Conservation (phyloP, 352 stramenopile species). For the Globisporangium rhizosaccharum region DNA sequence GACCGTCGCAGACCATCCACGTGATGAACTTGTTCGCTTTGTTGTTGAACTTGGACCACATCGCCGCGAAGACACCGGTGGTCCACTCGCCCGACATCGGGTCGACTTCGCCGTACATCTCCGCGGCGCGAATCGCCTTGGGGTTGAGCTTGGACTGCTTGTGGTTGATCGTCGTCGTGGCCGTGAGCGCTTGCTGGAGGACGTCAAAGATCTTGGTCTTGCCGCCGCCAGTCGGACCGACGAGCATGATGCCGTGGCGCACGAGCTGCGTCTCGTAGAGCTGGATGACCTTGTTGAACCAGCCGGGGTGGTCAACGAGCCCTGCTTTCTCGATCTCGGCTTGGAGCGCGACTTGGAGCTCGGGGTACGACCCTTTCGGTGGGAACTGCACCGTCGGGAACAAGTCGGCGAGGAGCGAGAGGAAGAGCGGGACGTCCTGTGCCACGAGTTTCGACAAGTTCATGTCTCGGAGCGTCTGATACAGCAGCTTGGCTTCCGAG, state of each 20-base stretch:
- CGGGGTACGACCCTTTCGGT: conserved; percentile 94
- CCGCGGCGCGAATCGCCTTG: conserved; percentile 95
- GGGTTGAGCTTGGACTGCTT: conserved; percentile 97
- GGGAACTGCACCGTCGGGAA: conserved; percentile 91
- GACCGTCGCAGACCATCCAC: conserved; percentile 97
- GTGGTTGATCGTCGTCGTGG: conserved; percentile 91
- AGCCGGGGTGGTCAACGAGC: conserved; percentile 83
- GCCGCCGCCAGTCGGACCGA: conserved; percentile 94
- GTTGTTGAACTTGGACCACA: conserved; percentile 99
- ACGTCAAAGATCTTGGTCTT: conserved; percentile 98
- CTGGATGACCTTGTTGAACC: conserved; percentile 96
- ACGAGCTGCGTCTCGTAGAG: conserved; percentile 98
- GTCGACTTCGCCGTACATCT: conserved; percentile 99
- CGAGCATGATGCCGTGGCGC: conserved; percentile 98
- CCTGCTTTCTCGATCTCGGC: conserved; percentile 90
- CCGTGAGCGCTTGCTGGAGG: conserved; percentile 90
- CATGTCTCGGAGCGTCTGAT: conserved; percentile 94
- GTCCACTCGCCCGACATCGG: conserved; percentile 96
- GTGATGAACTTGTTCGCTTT: conserved; percentile 98
- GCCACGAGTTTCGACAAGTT: conserved; percentile 98
- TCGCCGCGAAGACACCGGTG: conserved; percentile 96
- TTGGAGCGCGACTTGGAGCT: conserved; percentile 88
- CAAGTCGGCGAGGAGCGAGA: conserved; percentile 95
- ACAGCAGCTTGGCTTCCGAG: conserved; percentile 84
- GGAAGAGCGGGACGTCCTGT: conserved; percentile 97